phyloP scores from a whole-genome alignment of 768 basidiomycete genomes.

The Tephrocybe sp. region DNA sequence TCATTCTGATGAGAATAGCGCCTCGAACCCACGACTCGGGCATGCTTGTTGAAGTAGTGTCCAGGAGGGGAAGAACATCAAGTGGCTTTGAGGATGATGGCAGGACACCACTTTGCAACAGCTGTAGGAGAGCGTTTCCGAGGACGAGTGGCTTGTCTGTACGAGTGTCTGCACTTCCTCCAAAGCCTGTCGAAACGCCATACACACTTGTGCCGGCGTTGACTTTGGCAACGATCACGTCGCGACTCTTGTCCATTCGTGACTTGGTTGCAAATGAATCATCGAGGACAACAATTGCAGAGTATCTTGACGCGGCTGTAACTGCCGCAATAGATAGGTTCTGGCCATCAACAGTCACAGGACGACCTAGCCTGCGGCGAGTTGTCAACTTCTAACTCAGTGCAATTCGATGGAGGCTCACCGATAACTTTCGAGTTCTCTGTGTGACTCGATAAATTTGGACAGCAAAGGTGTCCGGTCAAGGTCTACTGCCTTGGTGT shows the following conservation, averaged over 20 bases:
- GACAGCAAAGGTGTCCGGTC: conserved; percentile 40
- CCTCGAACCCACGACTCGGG: conserved; percentile 87
- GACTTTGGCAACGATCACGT: conserved; percentile 65
- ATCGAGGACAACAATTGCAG: conserved; percentile 49
- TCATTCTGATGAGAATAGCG: conserved; percentile 84
- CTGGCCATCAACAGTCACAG: conserved; percentile 67
- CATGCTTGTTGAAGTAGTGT: conserved; percentile 68
- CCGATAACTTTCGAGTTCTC: conserved; percentile 66
- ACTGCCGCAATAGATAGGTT: conserved; percentile 74
- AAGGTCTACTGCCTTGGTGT: conserved; percentile 13
- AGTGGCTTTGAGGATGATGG: conserved; percentile 51
- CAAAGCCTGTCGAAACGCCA: conserved; percentile 82
- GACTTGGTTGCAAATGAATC: conserved; percentile 43
- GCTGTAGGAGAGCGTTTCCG: conserved; percentile 81
- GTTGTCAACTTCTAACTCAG: background rate
- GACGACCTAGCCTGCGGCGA: conserved; percentile 50
- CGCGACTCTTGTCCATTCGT: conserved; percentile 60
- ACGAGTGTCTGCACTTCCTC: conserved; percentile 85
- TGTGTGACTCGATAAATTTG: conserved; percentile 56
- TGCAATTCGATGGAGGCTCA: conserved; percentile 27
- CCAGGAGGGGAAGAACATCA: conserved; percentile 63
- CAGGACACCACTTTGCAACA: conserved; percentile 74
- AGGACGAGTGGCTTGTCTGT: conserved; percentile 72
- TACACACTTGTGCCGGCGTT: conserved; percentile 70
- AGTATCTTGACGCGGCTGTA: conserved; percentile 69